Conservation (phyloP, 371 early-diverging fungal genomes). For the Mortierella sp. region DNA sequence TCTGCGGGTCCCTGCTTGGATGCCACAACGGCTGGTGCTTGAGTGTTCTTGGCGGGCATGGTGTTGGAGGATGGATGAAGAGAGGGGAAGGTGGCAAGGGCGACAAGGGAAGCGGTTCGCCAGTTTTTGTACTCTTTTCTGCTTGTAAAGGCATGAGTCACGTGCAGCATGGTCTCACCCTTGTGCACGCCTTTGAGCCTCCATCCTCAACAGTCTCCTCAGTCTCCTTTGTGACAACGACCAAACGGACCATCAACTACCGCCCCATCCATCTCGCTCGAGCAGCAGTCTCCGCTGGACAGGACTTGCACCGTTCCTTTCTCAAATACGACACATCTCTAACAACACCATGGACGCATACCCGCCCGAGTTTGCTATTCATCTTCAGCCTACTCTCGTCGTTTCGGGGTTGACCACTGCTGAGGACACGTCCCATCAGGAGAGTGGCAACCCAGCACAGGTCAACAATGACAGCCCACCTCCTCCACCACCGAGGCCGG, state of each 20-base stretch:
- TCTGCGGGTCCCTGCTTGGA: constrained; percentile 35
- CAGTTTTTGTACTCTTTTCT: neutral
- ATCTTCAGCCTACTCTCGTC: constrained; percentile 80
- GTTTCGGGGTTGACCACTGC: constrained; percentile 68
- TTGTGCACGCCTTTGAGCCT: neutral
- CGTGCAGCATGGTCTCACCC: neutral
- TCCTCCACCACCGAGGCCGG: constrained; percentile 36
- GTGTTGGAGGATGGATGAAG: constrained; percentile 21
- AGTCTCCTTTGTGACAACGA: neutral
- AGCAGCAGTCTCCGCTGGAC: neutral
- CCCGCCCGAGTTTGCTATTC: constrained; percentile 77
- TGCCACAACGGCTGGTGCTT: constrained; percentile 22
- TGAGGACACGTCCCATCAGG: constrained; percentile 46
- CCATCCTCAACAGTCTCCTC: neutral
- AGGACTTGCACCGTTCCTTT: neutral
- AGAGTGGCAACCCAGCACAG: neutral
- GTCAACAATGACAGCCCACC: constrained; percentile 25
- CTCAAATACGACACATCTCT: neutral
- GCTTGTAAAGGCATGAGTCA: neutral
- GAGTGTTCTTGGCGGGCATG: constrained; percentile 53
- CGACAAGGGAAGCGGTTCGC: neutral
- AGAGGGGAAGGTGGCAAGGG: constrained; percentile 17
- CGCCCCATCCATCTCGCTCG: neutral
- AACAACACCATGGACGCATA: constrained; percentile 70
- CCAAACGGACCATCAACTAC: constrained; percentile 1